Evolutionary conservation across 768 basidiomycete species (phyloP), one percentile per base, ranked within the genome.

Genomic region (Terana coerulea): DNA sequence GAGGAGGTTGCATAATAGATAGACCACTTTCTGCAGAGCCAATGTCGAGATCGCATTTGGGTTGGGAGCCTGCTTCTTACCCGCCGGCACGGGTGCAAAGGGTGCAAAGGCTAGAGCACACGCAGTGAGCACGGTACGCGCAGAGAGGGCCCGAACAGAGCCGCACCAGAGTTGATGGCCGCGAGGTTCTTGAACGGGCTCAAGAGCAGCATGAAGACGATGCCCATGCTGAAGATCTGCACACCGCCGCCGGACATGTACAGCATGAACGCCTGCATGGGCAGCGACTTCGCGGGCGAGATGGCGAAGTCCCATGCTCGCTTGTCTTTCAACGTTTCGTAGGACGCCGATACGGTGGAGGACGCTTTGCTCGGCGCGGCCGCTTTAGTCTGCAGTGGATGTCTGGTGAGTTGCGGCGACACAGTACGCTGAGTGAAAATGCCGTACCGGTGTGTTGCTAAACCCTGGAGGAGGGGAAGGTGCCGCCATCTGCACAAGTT

Each of bases 211-310:
- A 95, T 94, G 64, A 92, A 86, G 19, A 98, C 88, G 66, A 94
- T 95, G 29, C 95, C 93, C 75, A 98, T 91, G 70, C 92, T 95
- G 68, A 98, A 97, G 36, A 98, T 87, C 69, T 98, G 95, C 12
- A 98, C 88, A 44, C 92, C 91, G 11, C 91, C 86, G 30, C 95
- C 95, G 19, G 93, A 95, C 89, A 98, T 95, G 79, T 98, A 98
- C 29, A 98, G 77, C 95, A 98, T 98, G 72, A 98, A 88, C 4
- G 87, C 92, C 63, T 98, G 93, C 95, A 97, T 97, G 3, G 94
- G 94, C 24, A 98, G 76, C 12, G 84, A 83, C 69, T 98, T 97
- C 29, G 89, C 91, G 1, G 94, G 94, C 3, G 80, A 73, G 43
- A 85, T 78, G 33, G 91, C 91, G 35, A 90, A 75, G 55, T 92